Base-by-base conservation (phyloP, 106 monocot species). In the Chionographis japonica region DNA sequence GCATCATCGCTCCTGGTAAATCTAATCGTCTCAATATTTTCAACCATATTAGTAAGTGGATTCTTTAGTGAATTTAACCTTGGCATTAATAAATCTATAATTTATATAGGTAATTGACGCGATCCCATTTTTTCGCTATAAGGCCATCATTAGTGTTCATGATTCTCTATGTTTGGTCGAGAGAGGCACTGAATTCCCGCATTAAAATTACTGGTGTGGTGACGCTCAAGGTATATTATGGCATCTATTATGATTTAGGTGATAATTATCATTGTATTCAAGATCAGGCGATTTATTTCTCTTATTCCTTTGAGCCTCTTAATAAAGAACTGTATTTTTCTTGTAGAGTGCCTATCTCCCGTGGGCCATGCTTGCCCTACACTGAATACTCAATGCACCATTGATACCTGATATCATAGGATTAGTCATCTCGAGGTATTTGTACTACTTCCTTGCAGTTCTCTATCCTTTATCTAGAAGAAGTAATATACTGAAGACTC, bases 121-220 rank as follows among this genome's bases (percentile, higher is more conserved):
- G 38, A 54, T 67, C 19, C 67, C 67, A 6, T 11, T 9, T 6
- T 54, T 67, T 50, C 37, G 14, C 8, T 54, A 2, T 67, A 54
- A 54, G 37, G 37, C 67, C 67, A 8, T 67, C 67, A 4, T 14
- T 67, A 15, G 54, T 54, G 9, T 67, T 67, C 67, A 67, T 67
- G 67, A 67, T 54, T 2, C 53, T 67, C 37, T 67, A 67, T 16
- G 67, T 67, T 37, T 67, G 67, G 67, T 67, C 67, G 8, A 67
- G 67, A 19, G 67, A 67, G 67, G 67, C 54, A 3, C 67, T 54
- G 4, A 16, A 67, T 39, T 52, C 67, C 6, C 54, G 8, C 7
- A 54, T 67, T 13, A 67, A 4, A 4, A 37, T 67, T 46, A 54
- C 27, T 37, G 67, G 67, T 14, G 6, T 67, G 2, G 54, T 67